These are phyloP conservation scores for Phaeosphaeriaceae sp. DNA, from an alignment of 2,329 filamentous ascomycete species.

Conservation along the genomic window DNA sequence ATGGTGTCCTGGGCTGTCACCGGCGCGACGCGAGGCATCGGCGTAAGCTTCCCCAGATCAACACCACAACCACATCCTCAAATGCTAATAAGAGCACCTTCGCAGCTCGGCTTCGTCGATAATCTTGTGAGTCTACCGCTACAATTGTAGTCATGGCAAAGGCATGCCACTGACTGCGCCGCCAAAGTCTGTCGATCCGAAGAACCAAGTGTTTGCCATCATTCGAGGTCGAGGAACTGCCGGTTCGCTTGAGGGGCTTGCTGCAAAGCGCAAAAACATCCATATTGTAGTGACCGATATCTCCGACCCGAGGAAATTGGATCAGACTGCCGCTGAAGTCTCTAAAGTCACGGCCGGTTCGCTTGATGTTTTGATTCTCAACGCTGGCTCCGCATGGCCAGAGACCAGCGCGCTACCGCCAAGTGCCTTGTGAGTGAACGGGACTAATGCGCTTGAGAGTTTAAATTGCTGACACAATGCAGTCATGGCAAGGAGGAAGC, in stretches of 20 bases:
- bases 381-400: conserved; percentile 16
- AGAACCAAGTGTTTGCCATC: conserved; percentile 21
- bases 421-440: conserved; percentile 10
- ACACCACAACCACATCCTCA: conserved; percentile 1
- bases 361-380: conserved; percentile 21
- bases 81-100: conserved; percentile 11
- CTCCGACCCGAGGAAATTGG: conserved; percentile 9
- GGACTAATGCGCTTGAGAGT: background rate
- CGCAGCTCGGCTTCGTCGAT: conserved; percentile 13
- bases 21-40: conserved; percentile 19
- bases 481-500: conserved; percentile 24
- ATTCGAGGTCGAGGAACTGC: conserved; percentile 17
- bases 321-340: conserved; percentile 13
- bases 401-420: conserved; percentile 14
- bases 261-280: conserved; percentile 17
- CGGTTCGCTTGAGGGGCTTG: conserved; percentile 16
- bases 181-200: conserved; percentile 13
- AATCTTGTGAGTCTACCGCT: conserved; percentile 14
- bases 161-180: conserved; percentile 2
- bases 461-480: conserved; percentile 1
- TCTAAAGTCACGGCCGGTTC: conserved; percentile 13
- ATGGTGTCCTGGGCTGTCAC: conserved; percentile 21
- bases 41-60: conserved; percentile 13
- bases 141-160: conserved; percentile 3
- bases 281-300: conserved; percentile 17